These are phyloP conservation scores for Nothophytophthora sp. DNA, from an alignment of 352 stramenopile species.

Conservation along the genomic window DNA sequence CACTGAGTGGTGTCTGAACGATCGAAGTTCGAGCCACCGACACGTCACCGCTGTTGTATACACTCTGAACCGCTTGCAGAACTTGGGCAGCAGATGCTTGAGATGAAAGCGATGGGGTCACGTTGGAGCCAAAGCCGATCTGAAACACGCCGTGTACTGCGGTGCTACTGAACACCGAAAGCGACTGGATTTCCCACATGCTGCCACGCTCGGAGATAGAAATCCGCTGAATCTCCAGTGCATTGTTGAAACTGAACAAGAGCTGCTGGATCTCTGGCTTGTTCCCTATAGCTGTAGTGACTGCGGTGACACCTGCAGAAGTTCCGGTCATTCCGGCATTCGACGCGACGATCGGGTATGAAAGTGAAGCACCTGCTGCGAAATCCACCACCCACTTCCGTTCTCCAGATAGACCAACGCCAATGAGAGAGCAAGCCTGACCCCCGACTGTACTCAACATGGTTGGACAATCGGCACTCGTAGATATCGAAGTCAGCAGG, in stretches of 20 bases:
- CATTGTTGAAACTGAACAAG: constrained; percentile 14
- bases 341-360: constrained; percentile 7
- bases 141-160: constrained; percentile 3
- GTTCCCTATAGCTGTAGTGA: background rate
- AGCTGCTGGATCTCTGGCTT: constrained; percentile 26
- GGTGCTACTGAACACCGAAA: constrained; percentile 12
- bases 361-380: background rate
- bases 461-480: constrained; percentile 10
- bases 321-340: background rate
- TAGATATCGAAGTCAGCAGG: background rate
- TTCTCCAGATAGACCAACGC: constrained; percentile 33
- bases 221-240: constrained; percentile 26
- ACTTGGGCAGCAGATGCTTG: constrained; percentile 1
- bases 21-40: constrained; percentile 10
- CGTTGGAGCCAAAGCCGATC: background rate
- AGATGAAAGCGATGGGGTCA: background rate
- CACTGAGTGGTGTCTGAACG: constrained; percentile 6
- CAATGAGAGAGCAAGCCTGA: constrained; percentile 16
- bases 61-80: background rate
- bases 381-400: constrained; percentile 27
- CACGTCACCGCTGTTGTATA: constrained; percentile 1
- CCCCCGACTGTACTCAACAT: constrained; percentile 19
- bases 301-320: background rate
- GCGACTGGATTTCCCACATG: constrained; percentile 28
- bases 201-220: constrained; percentile 16